Conservation (phyloP, 352 stramenopile genomes). For the Peronospora destructor region DNA sequence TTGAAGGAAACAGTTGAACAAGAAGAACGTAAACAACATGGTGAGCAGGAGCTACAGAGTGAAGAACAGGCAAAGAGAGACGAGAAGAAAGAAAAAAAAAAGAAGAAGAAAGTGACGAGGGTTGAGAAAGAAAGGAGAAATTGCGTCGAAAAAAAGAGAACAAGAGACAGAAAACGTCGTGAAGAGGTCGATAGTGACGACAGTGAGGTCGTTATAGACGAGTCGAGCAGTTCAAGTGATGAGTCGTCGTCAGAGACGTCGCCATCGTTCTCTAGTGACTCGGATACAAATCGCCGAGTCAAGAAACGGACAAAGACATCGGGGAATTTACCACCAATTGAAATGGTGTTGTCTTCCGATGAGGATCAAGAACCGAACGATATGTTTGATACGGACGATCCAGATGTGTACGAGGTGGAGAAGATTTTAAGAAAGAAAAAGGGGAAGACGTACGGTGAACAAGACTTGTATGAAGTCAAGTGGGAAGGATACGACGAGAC, state of each 20-base stretch:
- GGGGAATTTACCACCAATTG: conserved; percentile 51
- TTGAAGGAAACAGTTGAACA: conserved; percentile 38
- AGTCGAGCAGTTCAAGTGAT: conserved; percentile 23
- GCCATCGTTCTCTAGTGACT: conserved; percentile 27
- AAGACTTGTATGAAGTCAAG: conserved; percentile 73
- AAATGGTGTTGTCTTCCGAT: conserved; percentile 61
- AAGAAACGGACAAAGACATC: conserved; percentile 30
- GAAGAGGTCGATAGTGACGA: conserved; percentile 30
- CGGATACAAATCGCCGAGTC: conserved; percentile 5
- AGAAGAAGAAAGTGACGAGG: conserved; percentile 22
- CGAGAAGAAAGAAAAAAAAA: conserved; percentile 23
- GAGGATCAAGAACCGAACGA: conserved; percentile 69
- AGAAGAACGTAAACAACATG: conserved; percentile 58
- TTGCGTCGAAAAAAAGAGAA: conserved; percentile 9
- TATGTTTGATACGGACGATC: conserved; percentile 71
- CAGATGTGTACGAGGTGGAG: conserved; percentile 80
- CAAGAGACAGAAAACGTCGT: conserved; percentile 11
- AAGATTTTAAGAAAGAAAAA: conserved; percentile 54
- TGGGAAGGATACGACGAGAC: conserved; percentile 77
- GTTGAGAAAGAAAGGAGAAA: conserved; percentile 3
- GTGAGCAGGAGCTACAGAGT: conserved; percentile 28
- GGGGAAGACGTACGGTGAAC: conserved; percentile 39
- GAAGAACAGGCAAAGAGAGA: conserved; percentile 37
- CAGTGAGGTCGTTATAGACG: conserved; percentile 24
- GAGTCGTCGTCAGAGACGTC: conserved; percentile 24